Evolutionary conservation across 495 filamentous ascomycete genomes (phyloP).

Genomic region (Evernia prunastri): DNA sequence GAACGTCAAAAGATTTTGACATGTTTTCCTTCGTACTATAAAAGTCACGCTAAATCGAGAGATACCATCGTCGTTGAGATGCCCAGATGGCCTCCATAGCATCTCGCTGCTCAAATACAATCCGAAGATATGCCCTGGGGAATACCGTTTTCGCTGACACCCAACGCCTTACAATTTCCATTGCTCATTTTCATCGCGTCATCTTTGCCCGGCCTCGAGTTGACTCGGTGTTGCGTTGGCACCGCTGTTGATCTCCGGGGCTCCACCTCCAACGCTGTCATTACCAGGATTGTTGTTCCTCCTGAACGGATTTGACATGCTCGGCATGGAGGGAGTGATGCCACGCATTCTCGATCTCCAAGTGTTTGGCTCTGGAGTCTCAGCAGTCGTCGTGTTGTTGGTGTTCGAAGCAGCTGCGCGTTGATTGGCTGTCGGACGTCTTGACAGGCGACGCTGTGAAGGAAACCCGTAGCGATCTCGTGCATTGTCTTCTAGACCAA

Average conservation of each 20-base stretch:
- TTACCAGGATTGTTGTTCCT: slow-evolving; percentile 15
- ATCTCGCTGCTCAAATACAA: background rate
- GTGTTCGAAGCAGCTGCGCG: slow-evolving; percentile 2
- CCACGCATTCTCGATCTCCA: slow-evolving; percentile 21
- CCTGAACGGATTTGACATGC: slow-evolving; percentile 18
- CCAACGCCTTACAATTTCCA: slow-evolving; percentile 11
- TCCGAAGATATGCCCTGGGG: slow-evolving; percentile 8
- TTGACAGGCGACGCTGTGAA: slow-evolving; percentile 15
- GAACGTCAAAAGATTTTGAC: background rate
- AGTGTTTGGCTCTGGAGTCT: slow-evolving; percentile 11
- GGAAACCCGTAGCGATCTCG: slow-evolving; percentile 27
- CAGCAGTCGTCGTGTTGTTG: background rate
- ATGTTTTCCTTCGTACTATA: background rate
- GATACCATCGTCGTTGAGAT: background rate
- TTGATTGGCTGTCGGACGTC: slow-evolving; percentile 9
- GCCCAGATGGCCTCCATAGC: background rate
- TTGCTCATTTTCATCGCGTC: background rate
- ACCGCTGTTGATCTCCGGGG: slow-evolving; percentile 17
- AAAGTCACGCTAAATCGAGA: background rate
- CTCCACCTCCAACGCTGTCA: background rate
- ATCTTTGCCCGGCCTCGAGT: slow-evolving; percentile 25
- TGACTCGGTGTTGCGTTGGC: slow-evolving; percentile 20
- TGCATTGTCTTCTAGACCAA: slow-evolving; percentile 18
- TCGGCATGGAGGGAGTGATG: slow-evolving; percentile 17
- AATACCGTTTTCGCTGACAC: slow-evolving; percentile 4